A percentile compares a stretch with the other conserved stretches of the same genome.
Conservation (phyloP, 352 stramenopile genomes). For the Phytophthora sojae region DNA sequence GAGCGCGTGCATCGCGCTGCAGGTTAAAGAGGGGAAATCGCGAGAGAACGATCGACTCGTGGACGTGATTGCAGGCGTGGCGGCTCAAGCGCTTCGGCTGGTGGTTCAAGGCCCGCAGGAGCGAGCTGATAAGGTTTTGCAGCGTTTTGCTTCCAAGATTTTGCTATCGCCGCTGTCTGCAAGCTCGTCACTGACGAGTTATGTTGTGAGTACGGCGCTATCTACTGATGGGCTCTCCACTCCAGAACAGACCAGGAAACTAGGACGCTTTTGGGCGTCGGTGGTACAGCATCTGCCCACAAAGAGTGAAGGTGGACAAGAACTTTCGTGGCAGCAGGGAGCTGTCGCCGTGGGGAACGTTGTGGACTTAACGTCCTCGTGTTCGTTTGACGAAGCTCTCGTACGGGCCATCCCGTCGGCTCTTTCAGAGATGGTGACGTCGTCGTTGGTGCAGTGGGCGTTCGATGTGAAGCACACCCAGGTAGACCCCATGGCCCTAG, state of each 20-base stretch:
- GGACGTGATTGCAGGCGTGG: constrained; percentile 37
- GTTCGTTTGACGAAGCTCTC: constrained; percentile 36
- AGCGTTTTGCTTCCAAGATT: constrained; percentile 41
- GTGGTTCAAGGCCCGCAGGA: constrained; percentile 12
- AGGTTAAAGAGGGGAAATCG: constrained; percentile 17
- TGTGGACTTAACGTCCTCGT: constrained; percentile 40
- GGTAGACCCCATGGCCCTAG: constrained; percentile 12
- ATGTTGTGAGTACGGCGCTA: constrained; percentile 21
- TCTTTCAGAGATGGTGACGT: constrained; percentile 38
- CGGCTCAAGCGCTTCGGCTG: constrained; percentile 29
- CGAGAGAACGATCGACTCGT: constrained; percentile 35
- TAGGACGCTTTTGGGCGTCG: constrained; percentile 24
- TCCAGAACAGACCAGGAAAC: neutral
- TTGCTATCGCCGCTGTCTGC: constrained; percentile 36
- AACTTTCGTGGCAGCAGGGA: constrained; percentile 41
- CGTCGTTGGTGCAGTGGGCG: constrained; percentile 46
- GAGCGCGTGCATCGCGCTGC: constrained; percentile 36
- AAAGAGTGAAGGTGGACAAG: neutral
- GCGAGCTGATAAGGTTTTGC: constrained; percentile 10
- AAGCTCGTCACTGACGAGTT: constrained; percentile 29
- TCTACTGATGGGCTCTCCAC: constrained; percentile 8
- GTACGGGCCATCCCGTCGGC: constrained; percentile 27
- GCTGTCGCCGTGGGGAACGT: constrained; percentile 45
- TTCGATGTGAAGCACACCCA: constrained; percentile 42
- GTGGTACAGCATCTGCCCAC: constrained; percentile 10